phyloP scores from a whole-genome alignment of 2,329 filamentous ascomycete species.

The Penicillium sp. region DNA sequence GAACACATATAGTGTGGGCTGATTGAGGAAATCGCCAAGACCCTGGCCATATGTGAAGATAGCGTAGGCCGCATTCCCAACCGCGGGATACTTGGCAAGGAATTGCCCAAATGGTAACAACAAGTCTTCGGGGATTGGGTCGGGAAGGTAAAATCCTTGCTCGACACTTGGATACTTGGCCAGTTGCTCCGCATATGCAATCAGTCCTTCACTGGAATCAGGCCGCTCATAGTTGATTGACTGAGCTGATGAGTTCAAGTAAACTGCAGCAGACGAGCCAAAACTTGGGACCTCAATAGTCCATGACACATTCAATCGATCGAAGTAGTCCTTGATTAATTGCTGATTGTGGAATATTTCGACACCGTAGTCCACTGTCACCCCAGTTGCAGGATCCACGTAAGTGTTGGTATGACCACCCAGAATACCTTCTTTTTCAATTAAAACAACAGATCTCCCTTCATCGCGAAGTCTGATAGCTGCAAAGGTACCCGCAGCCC shows the following conservation, averaged over 20 bases:
- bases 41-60: constrained; percentile 46
- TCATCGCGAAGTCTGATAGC: constrained; percentile 25
- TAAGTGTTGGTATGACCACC: constrained; percentile 37
- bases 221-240: constrained; percentile 11
- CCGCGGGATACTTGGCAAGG: constrained; percentile 45
- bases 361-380: constrained; percentile 34
- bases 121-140: constrained; percentile 47
- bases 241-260: constrained; percentile 26
- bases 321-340: constrained; percentile 29
- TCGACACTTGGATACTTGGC: constrained; percentile 16
- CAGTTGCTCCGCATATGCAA: constrained; percentile 31
- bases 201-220: neutral
- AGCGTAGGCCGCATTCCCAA: constrained; percentile 43
- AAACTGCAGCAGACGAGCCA: constrained; percentile 13
- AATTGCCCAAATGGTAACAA: constrained; percentile 50
- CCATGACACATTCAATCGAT: constrained; percentile 27
- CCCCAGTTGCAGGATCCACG: constrained; percentile 25
- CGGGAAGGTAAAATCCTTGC: constrained; percentile 36
- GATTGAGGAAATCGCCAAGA: constrained; percentile 32
- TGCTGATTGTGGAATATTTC: constrained; percentile 33
- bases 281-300: neutral
- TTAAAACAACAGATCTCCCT: constrained; percentile 32
- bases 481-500: constrained; percentile 10
- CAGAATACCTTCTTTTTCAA: constrained; percentile 36
- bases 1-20: constrained; percentile 16